Conservation (phyloP, 1,284 basidiomycete genomes). For the Xerocomus amazonicus region DNA sequence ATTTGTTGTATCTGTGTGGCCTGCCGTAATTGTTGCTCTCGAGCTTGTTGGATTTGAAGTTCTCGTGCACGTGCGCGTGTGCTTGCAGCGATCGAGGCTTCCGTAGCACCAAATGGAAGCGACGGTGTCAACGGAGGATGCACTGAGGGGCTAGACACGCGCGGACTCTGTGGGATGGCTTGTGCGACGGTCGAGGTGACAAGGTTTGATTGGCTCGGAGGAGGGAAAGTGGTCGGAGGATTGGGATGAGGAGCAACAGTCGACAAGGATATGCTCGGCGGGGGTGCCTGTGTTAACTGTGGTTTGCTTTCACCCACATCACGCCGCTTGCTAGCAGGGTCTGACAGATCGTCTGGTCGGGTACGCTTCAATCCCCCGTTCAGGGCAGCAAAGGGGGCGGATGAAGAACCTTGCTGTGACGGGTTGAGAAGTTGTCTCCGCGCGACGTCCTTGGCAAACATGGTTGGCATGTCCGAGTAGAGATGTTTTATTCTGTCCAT, state of each 20-base stretch:
- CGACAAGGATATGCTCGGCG: constrained; percentile 35
- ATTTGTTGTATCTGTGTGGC: constrained; percentile 31
- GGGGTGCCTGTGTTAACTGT: constrained; percentile 25
- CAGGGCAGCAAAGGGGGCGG: constrained; percentile 14
- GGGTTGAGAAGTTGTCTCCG: constrained; percentile 38
- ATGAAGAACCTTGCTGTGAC: constrained; percentile 18
- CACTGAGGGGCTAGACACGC: constrained; percentile 26
- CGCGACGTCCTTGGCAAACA: constrained; percentile 64
- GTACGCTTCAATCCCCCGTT: constrained; percentile 53
- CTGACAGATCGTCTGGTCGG: constrained; percentile 47
- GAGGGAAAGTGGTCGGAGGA: constrained; percentile 14
- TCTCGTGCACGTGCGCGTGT: constrained; percentile 43
- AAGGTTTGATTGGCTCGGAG: constrained; percentile 13
- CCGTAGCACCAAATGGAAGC: constrained; percentile 28
- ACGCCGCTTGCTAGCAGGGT: constrained; percentile 55
- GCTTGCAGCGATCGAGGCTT: constrained; percentile 34
- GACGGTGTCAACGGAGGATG: constrained; percentile 21
- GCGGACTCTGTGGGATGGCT: constrained; percentile 28
- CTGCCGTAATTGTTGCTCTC: constrained; percentile 38
- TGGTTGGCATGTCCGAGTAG: constrained; percentile 54
- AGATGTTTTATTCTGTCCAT: constrained; percentile 58
- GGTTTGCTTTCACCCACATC: constrained; percentile 61
- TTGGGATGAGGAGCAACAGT: constrained; percentile 14
- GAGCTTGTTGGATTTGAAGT: constrained; percentile 42
- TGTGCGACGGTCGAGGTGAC: constrained; percentile 13